Evolutionary conservation across 257 asterid genomes (phyloP).

Genomic region (Nicotiana knightiana): DNA sequence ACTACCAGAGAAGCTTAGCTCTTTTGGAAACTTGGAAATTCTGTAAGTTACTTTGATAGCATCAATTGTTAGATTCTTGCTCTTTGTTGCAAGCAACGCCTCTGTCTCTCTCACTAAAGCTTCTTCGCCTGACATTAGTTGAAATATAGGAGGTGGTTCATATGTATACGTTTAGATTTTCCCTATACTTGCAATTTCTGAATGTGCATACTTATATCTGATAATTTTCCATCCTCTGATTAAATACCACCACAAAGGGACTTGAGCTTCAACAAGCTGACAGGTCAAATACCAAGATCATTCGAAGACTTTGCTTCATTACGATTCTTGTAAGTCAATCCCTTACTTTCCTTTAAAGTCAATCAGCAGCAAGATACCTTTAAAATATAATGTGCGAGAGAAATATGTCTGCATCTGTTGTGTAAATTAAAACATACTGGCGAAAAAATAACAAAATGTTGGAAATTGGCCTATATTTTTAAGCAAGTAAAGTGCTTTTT

Average conservation of each 20-base stretch:
- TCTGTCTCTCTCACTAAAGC: not conserved
- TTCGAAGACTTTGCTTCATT: constrained; percentile 37
- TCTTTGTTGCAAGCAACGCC: not conserved
- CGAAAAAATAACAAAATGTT: too few relatives aligned
- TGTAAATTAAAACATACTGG: not conserved
- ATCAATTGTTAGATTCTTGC: not conserved
- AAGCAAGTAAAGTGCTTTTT: not conserved
- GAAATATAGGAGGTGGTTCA: not conserved
- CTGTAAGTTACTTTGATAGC: constrained; percentile 31
- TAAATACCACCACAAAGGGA: constrained; percentile 30
- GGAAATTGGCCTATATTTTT: not conserved
- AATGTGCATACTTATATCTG: not conserved
- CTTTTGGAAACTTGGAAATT: constrained; percentile 34
- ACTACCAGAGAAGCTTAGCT: constrained; percentile 41
- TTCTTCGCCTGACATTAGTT: not conserved
- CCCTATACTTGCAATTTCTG: not conserved
- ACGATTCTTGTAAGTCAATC: constrained; percentile 39
- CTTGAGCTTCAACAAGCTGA: constrained; percentile 65
- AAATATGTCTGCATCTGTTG: not conserved
- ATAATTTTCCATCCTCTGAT: not conserved
- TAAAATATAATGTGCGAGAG: not conserved
- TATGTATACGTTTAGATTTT: not conserved
- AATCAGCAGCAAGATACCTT: not conserved
- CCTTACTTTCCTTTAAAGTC: not conserved
- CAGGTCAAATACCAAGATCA: constrained; percentile 49